phyloP scores from a whole-genome alignment of 768 basidiomycete species.

The Calocera viscosa region DNA sequence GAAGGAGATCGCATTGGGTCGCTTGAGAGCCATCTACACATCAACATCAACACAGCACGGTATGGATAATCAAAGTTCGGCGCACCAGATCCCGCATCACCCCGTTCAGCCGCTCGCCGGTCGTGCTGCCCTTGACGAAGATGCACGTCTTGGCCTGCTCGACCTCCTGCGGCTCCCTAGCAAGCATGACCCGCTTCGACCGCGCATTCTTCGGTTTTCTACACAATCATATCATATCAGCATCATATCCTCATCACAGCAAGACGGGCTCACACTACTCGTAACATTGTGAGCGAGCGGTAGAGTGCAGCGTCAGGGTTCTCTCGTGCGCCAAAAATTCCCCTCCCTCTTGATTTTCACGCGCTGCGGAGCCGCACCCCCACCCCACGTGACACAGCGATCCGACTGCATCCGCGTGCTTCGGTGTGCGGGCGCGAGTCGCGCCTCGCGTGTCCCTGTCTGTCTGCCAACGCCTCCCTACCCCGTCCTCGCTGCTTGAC shows the following conservation, averaged over 20 bases:
- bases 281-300: neutral
- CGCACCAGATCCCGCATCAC: conserved; percentile 85
- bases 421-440: neutral
- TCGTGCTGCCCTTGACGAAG: conserved; percentile 80
- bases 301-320: neutral
- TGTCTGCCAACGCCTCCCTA: neutral
- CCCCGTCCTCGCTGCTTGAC: neutral
- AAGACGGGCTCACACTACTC: neutral
- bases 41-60: no score
- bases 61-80: no score
- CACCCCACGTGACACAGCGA: neutral
- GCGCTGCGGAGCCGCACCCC: neutral
- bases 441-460: neutral
- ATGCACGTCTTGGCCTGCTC: conserved; percentile 79
- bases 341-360: neutral
- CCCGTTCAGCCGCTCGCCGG: conserved; percentile 62
- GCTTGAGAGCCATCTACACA: conserved; percentile 86
- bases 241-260: no score
- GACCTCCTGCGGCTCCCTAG: conserved; percentile 76
- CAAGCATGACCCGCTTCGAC: conserved; percentile 77
- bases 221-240: no score
- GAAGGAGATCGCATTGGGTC: conserved; percentile 81
- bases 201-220: conserved; percentile 95
- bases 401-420: neutral
- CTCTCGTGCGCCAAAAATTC: neutral